A percentile compares a stretch with the other conserved stretches of the same genome.
Conservation (phyloP, 1,284 basidiomycete species). For the Tilletia indica region DNA sequence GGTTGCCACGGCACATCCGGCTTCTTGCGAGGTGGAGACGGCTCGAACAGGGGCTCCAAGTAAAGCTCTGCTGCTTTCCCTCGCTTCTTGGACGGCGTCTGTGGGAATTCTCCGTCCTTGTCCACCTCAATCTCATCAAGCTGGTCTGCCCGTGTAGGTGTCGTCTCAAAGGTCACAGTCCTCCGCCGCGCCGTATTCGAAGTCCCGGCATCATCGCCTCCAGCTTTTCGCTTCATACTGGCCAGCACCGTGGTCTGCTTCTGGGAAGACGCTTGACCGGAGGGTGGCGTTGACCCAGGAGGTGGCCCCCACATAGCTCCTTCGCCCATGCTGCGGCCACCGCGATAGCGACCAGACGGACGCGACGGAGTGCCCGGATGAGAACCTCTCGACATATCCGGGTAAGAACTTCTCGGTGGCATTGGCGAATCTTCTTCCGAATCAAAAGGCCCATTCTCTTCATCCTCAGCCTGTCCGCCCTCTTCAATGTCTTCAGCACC, state of each 20-base stretch:
- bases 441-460: slow-evolving; percentile 20
- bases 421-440: not conserved
- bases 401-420: not conserved
- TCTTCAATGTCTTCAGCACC: not conserved
- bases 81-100: not conserved
- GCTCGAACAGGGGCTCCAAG: not conserved
- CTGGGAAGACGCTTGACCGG: not conserved
- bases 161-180: slow-evolving; percentile 2
- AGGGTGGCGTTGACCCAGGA: not conserved
- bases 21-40: not conserved
- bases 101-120: not conserved
- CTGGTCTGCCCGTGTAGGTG: not conserved
- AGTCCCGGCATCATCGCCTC: not conserved
- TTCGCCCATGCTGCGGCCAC: slow-evolving; percentile 12
- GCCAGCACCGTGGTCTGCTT: not conserved
- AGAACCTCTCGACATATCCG: too few species aligned
- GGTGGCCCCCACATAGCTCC: not conserved
- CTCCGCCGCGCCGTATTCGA: not conserved
- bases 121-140: not conserved
- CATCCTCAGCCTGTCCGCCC: slow-evolving; percentile 27
- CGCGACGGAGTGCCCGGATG: not conserved
- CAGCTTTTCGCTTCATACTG: not conserved
- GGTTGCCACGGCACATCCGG: slow-evolving; percentile 1
- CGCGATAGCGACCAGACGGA: not conserved
- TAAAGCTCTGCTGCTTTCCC: not conserved